Percentiles rank a stretch among this genome's conserved stretches.
phyloP scores from a whole-genome alignment of 495 filamentous ascomycete genomes.

The Corynascus novoguineensis region DNA sequence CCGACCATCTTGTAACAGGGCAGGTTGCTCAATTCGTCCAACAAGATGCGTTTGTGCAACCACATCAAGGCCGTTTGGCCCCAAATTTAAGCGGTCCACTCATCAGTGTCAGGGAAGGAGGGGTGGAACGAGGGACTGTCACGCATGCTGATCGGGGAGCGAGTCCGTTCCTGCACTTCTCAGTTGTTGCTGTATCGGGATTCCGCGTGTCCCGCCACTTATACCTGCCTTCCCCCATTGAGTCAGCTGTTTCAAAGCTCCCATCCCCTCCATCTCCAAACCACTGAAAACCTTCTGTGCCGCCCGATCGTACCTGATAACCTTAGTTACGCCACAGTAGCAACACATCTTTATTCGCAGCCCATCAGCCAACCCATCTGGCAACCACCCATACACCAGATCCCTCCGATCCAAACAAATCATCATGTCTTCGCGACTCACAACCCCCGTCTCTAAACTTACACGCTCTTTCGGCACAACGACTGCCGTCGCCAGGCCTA shows the following conservation, averaged over 20 bases:
- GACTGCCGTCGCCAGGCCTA: conserved; percentile 31
- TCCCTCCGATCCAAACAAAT: neutral
- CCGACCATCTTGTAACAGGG: no score
- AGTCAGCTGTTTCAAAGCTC: neutral
- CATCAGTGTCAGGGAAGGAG: neutral
- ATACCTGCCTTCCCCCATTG: conserved; percentile 18
- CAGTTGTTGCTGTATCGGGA: conserved; percentile 13
- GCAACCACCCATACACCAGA: neutral
- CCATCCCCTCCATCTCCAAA: conserved; percentile 12
- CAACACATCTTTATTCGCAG: neutral
- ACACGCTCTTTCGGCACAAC: conserved; percentile 42
- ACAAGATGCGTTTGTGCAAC: no score
- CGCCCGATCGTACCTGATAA: neutral
- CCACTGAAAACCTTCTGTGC: neutral
- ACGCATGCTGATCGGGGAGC: conserved; percentile 9
- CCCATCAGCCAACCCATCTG: conserved; percentile 3
- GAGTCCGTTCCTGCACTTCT: conserved; percentile 4
- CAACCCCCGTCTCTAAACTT: conserved; percentile 40
- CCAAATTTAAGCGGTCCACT: conserved; percentile 17
- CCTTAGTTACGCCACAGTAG: neutral
- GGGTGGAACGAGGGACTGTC: neutral
- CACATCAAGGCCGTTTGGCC: neutral
- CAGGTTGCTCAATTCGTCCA: no score
- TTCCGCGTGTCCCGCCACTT: conserved; percentile 20
- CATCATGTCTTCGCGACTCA: conserved; percentile 37